Base-by-base conservation (phyloP, 2,329 filamentous ascomycete species). In the Colletotrichum sp. region DNA sequence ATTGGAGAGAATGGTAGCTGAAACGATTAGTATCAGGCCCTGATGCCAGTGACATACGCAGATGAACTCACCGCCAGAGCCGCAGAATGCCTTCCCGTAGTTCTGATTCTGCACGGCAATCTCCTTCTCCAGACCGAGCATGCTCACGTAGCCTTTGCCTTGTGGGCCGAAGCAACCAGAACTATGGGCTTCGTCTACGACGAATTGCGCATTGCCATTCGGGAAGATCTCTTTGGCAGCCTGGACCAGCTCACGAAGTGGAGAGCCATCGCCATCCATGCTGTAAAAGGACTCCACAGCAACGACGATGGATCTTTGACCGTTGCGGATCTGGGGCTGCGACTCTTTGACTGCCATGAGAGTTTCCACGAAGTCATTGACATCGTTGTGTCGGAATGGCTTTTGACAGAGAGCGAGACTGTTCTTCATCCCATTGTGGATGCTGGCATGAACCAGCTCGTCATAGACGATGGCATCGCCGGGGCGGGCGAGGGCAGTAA, bases 371-470 rank as follows among this genome's bases (percentile, higher is more conserved):
- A 90, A 81, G 8, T 83, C 80, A 9, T 67, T 48, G 26, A 55
- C 65, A 18, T 56, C 28, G 77, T 89, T 91, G 78, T 91, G 90
- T 3, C 74, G 78, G 79, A 91, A 91, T 6, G 83, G 77, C 0
- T 87, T 69, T 81, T 78, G 87, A 52, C 83, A 81, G 1, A 83
- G 82, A 0, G 92, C 91, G 6, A 90, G 84, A 12, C 87, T 89
- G 6, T 89, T 81, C 21, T 86, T 84, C 89, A 94, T 93, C 2
- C 92, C 93, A 76, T 93, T 91, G 75, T 91, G 91, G 1, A 89
- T 88, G 81, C 91, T 94, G 1, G 93, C 93, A 78, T 94, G 93
- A 5, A 94, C 89, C n/a, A 91, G 85, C 77, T 91, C 91, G 81
- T 95, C 93, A 73, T 92, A 92, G 1, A 94, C 79, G 26, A 95